A percentile compares a stretch with the other conserved stretches of the same genome.
These are phyloP conservation scores for Populus tremula DNA, from an alignment of 345 rosid species.

Conservation along the genomic window DNA sequence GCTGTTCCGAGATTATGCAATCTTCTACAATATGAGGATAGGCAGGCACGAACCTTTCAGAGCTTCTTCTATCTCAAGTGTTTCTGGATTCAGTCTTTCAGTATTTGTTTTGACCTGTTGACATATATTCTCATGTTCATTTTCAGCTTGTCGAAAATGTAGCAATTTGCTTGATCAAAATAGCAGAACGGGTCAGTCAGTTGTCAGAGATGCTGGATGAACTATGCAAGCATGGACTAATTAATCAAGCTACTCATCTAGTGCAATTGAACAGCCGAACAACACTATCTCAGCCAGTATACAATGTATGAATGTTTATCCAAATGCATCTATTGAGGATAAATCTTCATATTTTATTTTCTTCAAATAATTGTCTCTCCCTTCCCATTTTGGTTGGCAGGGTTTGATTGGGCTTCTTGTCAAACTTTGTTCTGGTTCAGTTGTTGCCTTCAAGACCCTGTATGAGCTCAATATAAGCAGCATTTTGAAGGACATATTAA, in stretches of 20 bases:
- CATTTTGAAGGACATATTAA: conserved; percentile 70
- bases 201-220: conserved; percentile 69
- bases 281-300: conserved; percentile 68
- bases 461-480: conserved; percentile 77
- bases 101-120: conserved; percentile 6
- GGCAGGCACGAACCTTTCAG: conserved; percentile 45
- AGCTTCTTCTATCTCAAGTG: conserved; percentile 17
- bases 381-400: conserved; percentile 46
- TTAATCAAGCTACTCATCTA: conserved; percentile 60
- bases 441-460: conserved; percentile 63
- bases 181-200: conserved; percentile 61
- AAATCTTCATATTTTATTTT: conserved; percentile 1
- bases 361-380: conserved; percentile 9
- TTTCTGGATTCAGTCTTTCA: not conserved
- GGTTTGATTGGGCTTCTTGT: conserved; percentile 81
- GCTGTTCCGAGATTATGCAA: conserved; percentile 85
- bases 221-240: conserved; percentile 70
- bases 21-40: conserved; percentile 87
- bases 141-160: conserved; percentile 87
- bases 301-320: conserved; percentile 52
- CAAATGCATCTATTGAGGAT: conserved; percentile 8
- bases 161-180: conserved; percentile 74
- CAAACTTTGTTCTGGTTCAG: conserved; percentile 70
- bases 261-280: conserved; percentile 69
- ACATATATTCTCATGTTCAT: conserved; percentile 14